phyloP scores from a whole-genome alignment of 2,329 filamentous ascomycete genomes.

The Fusarium solani-melongenae region DNA sequence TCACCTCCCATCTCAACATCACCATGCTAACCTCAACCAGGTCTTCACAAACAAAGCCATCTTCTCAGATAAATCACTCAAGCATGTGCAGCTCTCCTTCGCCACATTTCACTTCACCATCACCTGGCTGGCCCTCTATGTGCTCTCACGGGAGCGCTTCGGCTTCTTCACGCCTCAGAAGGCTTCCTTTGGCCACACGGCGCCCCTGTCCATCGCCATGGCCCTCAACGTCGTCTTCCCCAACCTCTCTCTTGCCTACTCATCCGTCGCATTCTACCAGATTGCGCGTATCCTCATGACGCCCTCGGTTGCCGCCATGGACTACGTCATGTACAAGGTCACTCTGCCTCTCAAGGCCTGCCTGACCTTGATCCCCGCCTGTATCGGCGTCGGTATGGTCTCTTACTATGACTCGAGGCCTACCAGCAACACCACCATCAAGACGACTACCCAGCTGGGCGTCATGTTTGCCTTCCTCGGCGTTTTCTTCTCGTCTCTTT shows the following conservation, averaged over 20 bases:
- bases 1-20: constrained; percentile 8
- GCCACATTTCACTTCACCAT: constrained; percentile 76
- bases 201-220: constrained; percentile 75
- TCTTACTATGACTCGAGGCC: constrained; percentile 76
- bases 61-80: constrained; percentile 68
- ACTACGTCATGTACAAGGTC: constrained; percentile 69
- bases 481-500: constrained; percentile 75
- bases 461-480: constrained; percentile 72
- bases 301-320: constrained; percentile 72
- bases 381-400: constrained; percentile 72
- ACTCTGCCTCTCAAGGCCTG: constrained; percentile 67
- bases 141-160: constrained; percentile 69
- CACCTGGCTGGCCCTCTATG: constrained; percentile 71
- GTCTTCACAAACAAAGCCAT: constrained; percentile 79
- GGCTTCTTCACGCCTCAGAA: constrained; percentile 69
- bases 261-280: constrained; percentile 76
- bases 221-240: constrained; percentile 75
- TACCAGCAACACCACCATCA: constrained; percentile 57
- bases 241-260: constrained; percentile 75
- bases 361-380: constrained; percentile 69
- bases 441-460: constrained; percentile 67
- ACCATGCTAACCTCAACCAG: constrained; percentile 48
- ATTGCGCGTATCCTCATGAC: constrained; percentile 75
- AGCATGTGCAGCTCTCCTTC: constrained; percentile 72
- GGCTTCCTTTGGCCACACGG: constrained; percentile 64